These are phyloP conservation scores for Haplosporangium sp. DNA, from an alignment of 371 early-diverging fungal species.

Conservation along the genomic window DNA sequence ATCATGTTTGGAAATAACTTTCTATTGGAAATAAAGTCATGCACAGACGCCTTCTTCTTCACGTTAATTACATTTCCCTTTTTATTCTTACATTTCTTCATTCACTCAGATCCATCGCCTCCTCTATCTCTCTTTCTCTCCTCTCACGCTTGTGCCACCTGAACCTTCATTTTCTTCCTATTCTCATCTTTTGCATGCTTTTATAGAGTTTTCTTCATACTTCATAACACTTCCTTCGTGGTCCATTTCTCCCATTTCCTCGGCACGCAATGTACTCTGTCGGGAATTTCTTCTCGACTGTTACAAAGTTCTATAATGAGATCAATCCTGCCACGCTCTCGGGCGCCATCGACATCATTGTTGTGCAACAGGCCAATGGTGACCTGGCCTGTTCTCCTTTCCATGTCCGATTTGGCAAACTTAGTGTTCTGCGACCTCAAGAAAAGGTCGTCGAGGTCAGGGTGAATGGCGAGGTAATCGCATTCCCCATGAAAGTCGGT, in stretches of 20 bases:
- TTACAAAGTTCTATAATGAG: constrained; percentile 95
- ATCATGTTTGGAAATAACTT: too few relatives aligned
- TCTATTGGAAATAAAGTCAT: too few relatives aligned
- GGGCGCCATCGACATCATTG: constrained; percentile 99
- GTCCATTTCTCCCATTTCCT: background rate
- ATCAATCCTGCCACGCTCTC: constrained; percentile 98
- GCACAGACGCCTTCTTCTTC: too few relatives aligned
- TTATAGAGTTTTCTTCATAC: too few relatives aligned
- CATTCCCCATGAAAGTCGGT: constrained; percentile 96
- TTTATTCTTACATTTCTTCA: too few relatives aligned
- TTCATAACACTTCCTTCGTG: background rate
- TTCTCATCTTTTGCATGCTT: too few relatives aligned
- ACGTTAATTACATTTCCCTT: too few relatives aligned
- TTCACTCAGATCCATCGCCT: too few relatives aligned
- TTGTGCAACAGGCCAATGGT: constrained; percentile 89
- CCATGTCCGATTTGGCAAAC: constrained; percentile 98
- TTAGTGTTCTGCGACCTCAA: constrained; percentile 91
- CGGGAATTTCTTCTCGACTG: constrained; percentile 77
- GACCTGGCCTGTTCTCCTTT: constrained; percentile 95
- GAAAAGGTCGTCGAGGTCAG: constrained; percentile 89
- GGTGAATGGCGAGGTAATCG: constrained; percentile 85
- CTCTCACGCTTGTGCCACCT: too few relatives aligned
- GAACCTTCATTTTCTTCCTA: too few relatives aligned
- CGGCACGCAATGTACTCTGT: constrained; percentile 64
- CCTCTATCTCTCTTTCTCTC: too few relatives aligned